phyloP scores from a whole-genome alignment of 371 early-diverging fungal genomes.

The Sanchytrium tribonematis region DNA sequence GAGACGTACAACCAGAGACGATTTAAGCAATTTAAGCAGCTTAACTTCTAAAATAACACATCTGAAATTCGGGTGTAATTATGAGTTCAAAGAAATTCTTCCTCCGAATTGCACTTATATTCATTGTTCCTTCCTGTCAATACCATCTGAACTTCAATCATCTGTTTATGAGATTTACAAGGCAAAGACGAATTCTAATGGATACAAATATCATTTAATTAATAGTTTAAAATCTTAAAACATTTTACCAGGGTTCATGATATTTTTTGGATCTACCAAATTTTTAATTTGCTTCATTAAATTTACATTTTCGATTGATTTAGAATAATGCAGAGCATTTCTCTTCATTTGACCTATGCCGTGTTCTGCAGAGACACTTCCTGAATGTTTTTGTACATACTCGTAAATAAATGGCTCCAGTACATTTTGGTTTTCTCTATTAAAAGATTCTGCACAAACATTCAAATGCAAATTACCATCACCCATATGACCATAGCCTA shows the following conservation, averaged over 20 bases:
- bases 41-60: no score
- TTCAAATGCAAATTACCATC: slow-evolving; percentile 73
- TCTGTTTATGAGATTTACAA: no score
- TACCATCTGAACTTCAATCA: no score
- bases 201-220: no score
- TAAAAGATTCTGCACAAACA: slow-evolving; percentile 34
- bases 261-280: neutral
- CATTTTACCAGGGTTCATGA: neutral
- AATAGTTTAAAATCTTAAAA: neutral
- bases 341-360: slow-evolving; percentile 30
- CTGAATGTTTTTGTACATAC: slow-evolving; percentile 36
- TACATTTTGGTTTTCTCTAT: slow-evolving; percentile 22
- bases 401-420: slow-evolving; percentile 86
- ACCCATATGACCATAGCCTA: slow-evolving; percentile 64
- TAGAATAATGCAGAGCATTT: neutral
- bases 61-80: no score
- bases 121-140: no score
- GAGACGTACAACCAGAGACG: no score
- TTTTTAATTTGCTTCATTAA: neutral
- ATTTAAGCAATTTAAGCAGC: no score
- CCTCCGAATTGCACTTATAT: no score
- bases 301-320: neutral
- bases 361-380: slow-evolving; percentile 52
- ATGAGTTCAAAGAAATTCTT: no score
- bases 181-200: no score